Percentiles rank a stretch among this genome's conserved stretches.
These are phyloP conservation scores for Parmelia sp. DNA, from an alignment of 495 filamentous ascomycete genomes.

Conservation along the genomic window DNA sequence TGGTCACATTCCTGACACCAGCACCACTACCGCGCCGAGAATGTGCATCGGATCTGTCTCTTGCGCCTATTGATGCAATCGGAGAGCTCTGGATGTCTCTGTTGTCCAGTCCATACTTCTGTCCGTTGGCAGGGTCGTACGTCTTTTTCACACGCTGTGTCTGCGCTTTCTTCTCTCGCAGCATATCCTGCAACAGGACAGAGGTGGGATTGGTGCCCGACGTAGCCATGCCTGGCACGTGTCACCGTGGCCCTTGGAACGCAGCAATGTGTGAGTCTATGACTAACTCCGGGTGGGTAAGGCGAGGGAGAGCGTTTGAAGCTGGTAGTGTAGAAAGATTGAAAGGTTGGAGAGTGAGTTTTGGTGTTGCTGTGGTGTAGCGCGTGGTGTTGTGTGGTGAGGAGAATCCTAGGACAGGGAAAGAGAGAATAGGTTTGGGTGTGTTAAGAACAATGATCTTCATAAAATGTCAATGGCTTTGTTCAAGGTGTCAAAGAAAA, in stretches of 20 bases:
- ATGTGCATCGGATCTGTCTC: conserved; percentile 33
- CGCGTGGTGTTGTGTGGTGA: not conserved
- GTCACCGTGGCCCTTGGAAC: not conserved
- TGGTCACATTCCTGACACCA: conserved; percentile 29
- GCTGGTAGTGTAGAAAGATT: not conserved
- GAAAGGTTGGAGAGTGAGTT: not conserved
- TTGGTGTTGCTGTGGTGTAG: not conserved
- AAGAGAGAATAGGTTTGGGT: not conserved
- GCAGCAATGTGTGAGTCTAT: not conserved
- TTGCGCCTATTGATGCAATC: conserved; percentile 26
- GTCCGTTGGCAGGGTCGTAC: conserved; percentile 27
- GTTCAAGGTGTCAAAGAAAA: not conserved
- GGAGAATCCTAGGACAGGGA: not conserved
- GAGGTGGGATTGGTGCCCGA: conserved; percentile 39
- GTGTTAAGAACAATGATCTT: not conserved
- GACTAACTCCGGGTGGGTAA: not conserved
- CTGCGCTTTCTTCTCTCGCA: conserved; percentile 38
- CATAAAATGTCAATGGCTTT: conserved; percentile 2
- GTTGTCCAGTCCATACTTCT: conserved; percentile 26
- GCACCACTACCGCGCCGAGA: conserved; percentile 36
- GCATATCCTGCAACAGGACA: conserved; percentile 40
- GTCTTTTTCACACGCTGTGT: conserved; percentile 36
- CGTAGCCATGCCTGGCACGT: not conserved
- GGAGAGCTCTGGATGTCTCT: conserved; percentile 30
- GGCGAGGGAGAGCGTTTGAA: not conserved